Conservation (phyloP, 1,284 basidiomycete genomes). For the Pyrrhoderma lamaoense region DNA sequence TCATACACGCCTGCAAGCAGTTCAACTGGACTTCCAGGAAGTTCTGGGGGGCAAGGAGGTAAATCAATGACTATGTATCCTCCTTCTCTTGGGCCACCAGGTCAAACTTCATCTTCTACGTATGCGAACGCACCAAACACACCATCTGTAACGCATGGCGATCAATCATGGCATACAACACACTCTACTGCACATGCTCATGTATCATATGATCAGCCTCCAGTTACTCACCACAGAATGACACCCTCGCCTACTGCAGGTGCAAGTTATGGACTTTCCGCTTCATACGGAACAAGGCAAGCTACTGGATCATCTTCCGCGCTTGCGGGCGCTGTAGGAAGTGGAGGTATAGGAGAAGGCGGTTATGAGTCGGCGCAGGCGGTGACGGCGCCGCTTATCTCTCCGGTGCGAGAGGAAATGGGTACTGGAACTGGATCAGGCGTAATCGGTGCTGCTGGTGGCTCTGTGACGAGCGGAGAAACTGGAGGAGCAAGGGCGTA, state of each 20-base stretch:
- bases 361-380: not conserved
- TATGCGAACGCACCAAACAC: not conserved
- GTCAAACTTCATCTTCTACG: not conserved
- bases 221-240: not conserved
- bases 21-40: not conserved
- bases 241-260: not conserved
- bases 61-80: not conserved
- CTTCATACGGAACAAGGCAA: not conserved
- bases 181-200: not conserved
- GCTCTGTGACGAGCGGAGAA: not conserved
- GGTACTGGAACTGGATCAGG: not conserved
- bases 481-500: slow-evolving; percentile 14
- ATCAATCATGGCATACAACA: not conserved
- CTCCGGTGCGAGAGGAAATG: not conserved
- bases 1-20: not conserved
- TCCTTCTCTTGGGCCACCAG: not conserved
- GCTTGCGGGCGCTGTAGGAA: not conserved
- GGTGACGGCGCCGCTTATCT: not conserved
- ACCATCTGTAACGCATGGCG: not conserved
- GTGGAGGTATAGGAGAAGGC: not conserved
- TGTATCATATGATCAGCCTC: not conserved
- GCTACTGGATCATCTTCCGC: not conserved
- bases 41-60: not conserved
- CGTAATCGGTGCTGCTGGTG: not conserved
- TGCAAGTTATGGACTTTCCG: not conserved